phyloP scores from a whole-genome alignment of 305 asterid species.

The Striga hermonthica region DNA sequence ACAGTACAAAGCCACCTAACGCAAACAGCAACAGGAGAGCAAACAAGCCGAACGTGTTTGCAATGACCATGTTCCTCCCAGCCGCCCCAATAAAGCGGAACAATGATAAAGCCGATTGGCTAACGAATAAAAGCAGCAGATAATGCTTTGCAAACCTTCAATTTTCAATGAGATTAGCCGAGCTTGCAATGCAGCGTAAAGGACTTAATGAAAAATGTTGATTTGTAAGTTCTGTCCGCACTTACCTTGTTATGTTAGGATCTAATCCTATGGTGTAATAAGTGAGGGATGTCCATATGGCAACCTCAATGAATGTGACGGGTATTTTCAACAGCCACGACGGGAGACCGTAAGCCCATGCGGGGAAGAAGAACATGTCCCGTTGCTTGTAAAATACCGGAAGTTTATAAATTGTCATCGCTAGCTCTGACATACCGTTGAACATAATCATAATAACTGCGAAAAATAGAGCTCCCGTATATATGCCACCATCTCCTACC shows the following conservation, averaged over 20 bases:
- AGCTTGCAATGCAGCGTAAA: no score
- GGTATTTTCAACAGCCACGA: slow-evolving; percentile 61
- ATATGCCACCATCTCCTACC: slow-evolving; percentile 45
- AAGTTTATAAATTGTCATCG: slow-evolving; percentile 61
- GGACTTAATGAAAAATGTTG: no score
- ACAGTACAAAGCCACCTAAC: slow-evolving; percentile 53
- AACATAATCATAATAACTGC: slow-evolving; percentile 46
- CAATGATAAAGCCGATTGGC: slow-evolving; percentile 45
- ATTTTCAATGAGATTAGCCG: no score
- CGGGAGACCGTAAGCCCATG: slow-evolving; percentile 69
- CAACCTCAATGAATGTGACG: slow-evolving; percentile 46
- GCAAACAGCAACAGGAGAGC: slow-evolving; percentile 46
- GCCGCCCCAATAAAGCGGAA: slow-evolving; percentile 51
- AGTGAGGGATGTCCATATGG: slow-evolving; percentile 46
- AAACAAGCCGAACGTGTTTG: slow-evolving; percentile 60
- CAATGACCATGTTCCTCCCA: slow-evolving; percentile 56
- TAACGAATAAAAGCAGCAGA: slow-evolving; percentile 38
- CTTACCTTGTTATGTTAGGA: slow-evolving; percentile 49
- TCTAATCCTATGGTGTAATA: slow-evolving; percentile 55
- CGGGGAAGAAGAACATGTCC: slow-evolving; percentile 57
- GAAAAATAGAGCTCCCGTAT: slow-evolving; percentile 55
- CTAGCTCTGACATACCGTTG: slow-evolving; percentile 62
- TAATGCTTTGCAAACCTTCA: slow-evolving; percentile 49
- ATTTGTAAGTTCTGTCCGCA: neutral
- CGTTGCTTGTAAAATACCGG: slow-evolving; percentile 71